Evolutionary conservation across 2,329 filamentous ascomycete species (phyloP), one percentile per base, ranked within the genome.

Genomic region (Gaeumannomyces tritici): DNA sequence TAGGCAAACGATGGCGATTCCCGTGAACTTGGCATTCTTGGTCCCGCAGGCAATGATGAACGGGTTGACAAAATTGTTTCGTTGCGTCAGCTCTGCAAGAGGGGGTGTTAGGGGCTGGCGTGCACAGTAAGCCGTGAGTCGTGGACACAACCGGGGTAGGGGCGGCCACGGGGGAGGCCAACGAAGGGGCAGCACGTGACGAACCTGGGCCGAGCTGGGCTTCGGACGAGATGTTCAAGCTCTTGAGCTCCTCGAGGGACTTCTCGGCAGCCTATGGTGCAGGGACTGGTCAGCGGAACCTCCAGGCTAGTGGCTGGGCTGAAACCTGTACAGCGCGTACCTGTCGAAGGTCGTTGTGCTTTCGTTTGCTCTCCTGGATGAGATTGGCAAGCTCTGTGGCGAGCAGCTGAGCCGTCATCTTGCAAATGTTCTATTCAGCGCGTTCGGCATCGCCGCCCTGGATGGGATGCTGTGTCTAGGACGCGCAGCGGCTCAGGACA

Each of bases 281-380:
- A 63, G 67, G 66, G 65, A 60, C 29, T 55, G 21, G 58, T 62
- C 24, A 62, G 57, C 33, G 28, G 51, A 62, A 26, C 3, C 47
- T 33, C 42, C 6, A 7, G 0, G 58, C 28, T 33, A 57, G 15
- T 33, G 26, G 3, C 18, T 65, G 31, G 55, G 56, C n/a, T 29
- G 51, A 8, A n/a, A 9, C 0, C 58, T 12, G 28, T 56, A 29
- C 15, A 11, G 1, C 63, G 74, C 82, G 70, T 77, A 89, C 89
- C 82, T 89, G 90, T 79, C 90, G 87, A 61, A 99, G 81, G 70
- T 98, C 95, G 68, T 89, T 86, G 75, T 97, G 89, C 77, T 96
- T 98, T 70, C 93, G 86, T 77, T 96, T 98, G 73, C 93, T 95
- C 79, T 99, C 95, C 75, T 96, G 91, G 70, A 96, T 89, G 73